Percentiles rank a stretch among this genome's conserved stretches.
phyloP scores from a whole-genome alignment of 805 yeast genomes.

The Wickerhamomyces ciferrii region DNA sequence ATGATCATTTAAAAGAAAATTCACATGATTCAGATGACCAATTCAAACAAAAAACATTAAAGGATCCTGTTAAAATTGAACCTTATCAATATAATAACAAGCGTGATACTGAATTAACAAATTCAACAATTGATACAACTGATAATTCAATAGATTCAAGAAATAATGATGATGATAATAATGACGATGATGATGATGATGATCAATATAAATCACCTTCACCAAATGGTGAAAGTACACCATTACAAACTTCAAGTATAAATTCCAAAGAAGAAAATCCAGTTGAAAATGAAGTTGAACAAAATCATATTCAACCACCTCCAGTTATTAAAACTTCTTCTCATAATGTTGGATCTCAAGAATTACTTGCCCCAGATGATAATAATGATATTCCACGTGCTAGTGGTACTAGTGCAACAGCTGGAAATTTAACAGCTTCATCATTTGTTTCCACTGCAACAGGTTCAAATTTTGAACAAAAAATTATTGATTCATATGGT shows the following conservation, averaged over 20 bases:
- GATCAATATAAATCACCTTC: background rate
- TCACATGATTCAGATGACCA: too few species aligned
- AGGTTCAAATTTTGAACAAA: constrained; percentile 19
- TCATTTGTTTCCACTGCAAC: constrained; percentile 11
- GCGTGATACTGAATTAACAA: background rate
- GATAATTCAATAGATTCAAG: background rate
- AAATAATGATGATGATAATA: background rate
- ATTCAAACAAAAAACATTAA: background rate
- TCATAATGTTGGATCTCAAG: background rate
- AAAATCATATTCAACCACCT: background rate
- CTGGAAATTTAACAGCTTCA: constrained; percentile 3
- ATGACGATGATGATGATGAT: too few species aligned
- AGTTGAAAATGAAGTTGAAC: background rate
- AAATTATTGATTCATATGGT: constrained; percentile 19
- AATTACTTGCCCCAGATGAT: background rate
- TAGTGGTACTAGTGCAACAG: too few species aligned
- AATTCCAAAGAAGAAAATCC: background rate
- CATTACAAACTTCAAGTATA: background rate
- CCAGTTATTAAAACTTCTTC: background rate
- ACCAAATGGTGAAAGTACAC: background rate
- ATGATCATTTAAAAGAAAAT: background rate
- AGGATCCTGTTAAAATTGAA: background rate
- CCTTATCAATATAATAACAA: background rate
- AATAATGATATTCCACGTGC: background rate
- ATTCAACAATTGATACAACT: background rate